Conservation (phyloP, 176 grass and related monocot genomes). For the Tillandsia leiboldiana region DNA sequence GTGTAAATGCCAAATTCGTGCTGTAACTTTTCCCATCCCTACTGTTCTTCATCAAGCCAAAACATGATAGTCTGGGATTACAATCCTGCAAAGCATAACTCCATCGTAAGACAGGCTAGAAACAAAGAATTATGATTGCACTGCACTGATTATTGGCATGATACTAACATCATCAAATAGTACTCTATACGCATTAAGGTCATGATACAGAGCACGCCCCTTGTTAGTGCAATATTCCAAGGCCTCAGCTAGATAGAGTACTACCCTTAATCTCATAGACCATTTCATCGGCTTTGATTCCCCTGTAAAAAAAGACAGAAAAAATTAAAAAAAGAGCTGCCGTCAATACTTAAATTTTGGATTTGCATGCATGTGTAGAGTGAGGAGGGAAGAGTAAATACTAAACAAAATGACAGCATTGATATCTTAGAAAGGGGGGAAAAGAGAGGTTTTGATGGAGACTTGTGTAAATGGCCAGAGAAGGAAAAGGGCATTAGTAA, state of each 20-base stretch:
- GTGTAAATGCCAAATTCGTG: constrained; percentile 98
- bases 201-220: constrained; percentile 93
- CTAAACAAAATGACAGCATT: background rate
- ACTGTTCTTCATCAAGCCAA: constrained; percentile 99
- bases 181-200: constrained; percentile 99
- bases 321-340: too few species aligned
- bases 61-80: constrained; percentile 94
- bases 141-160: constrained; percentile 15
- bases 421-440: background rate
- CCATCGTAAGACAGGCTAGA: constrained; percentile 12
- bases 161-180: constrained; percentile 85
- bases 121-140: constrained; percentile 13
- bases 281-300: constrained; percentile 97
- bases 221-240: constrained; percentile 85
- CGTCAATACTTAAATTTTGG: constrained; percentile 1
- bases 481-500: background rate
- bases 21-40: constrained; percentile 98
- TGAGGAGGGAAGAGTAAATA: background rate
- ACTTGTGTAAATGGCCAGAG: background rate
- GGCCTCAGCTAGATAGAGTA: constrained; percentile 84
- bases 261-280: constrained; percentile 95
- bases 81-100: constrained; percentile 52
- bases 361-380: background rate
- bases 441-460: too few species aligned
- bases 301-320: constrained; percentile 44